Evolutionary conservation across 768 basidiomycete species (phyloP), one percentile per base, ranked within the genome.

Genomic region (Kondoa malvinella): DNA sequence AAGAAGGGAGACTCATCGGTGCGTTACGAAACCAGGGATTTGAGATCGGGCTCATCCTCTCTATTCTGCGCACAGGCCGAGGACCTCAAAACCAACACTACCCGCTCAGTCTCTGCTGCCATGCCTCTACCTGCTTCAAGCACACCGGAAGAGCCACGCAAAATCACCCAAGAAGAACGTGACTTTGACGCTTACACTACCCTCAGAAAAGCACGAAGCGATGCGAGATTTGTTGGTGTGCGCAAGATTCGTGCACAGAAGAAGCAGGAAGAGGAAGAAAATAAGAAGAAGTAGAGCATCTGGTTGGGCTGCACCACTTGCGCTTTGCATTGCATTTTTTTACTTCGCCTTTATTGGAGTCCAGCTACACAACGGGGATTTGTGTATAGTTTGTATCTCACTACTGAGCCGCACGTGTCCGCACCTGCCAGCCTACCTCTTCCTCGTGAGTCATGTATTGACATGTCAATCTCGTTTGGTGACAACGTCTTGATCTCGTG

Each of bases 1-100:
- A 96, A 95, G 85, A 87, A 88, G 83, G 89, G 89, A 67, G 92
- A 96, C 79, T 87, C 91, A 62, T 84, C 85, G 69, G 91, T 92
- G 76, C 72, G 89, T 82, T 40, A n/a, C 1, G 12, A 34, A 34
- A 33, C 25, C 60, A 25, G 8, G 63, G 56, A 26, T 62, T 25
- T 3, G n/a, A 26, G 40, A 61, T 69, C 29, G 70, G 64, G 64
- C 70, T 69, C 64, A 71, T 62, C 34, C 56, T 56, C 21, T n/a
- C 31, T 34, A 17, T 50, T 26, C 14, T 15, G n/a, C n/a, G n/a
- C n/a, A 4, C 73, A 94, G 90, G 85, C 84, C 67, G 89, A 88
- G 58, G 89, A 89, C 70, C 87, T 89, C 79, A 82, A 80, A 71
- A 86, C 86, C 64, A 77, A 83, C 73, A 88, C 86, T 71, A 88